Base-by-base conservation (phyloP, 2,329 filamentous ascomycete genomes). In the Talaromyces amestolkiae region DNA sequence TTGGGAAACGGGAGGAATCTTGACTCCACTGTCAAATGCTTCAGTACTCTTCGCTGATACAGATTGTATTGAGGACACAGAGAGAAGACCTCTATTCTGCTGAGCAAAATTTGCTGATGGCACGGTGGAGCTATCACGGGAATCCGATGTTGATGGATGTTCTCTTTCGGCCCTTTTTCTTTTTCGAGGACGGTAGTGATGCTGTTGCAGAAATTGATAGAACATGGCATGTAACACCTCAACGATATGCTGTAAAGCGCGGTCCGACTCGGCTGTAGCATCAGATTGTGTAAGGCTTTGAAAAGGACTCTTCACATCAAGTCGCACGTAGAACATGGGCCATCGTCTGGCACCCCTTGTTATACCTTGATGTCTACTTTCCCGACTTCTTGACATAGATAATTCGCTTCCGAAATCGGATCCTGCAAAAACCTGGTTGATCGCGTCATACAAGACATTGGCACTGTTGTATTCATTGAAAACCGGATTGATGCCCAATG, bases 291-390 rank as follows among this genome's bases (percentile, higher is more conserved):
- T 79, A 10, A 66, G 64, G 3, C 73, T 62, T 9, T 65, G 67
- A 1, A 86, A 73, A 13, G 83, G 64, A 19, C 77, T 75, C n/a
- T 81, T 76, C 11, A 84, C 71, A 2, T 82, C 78, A 41, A 97
- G 85, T 33, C 86, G 86, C n/a, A 98, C 78, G 70, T 89, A 90
- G 72, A 97, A 98, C 88, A 94, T 94, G 0, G 94, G 93, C 88
- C 92, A 95, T 60, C 87, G 85, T 72, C 97, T 92, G 10, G 93
- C 80, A 0, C 87, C 84, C 73, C 91, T 94, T 9, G 82, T 83
- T 13, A 78, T 70, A 8, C 76, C 77, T 71, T 82, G 87, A 11
- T n/a, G 13, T 35, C 37, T 43, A 85, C 69, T 65, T 87, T 68
- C 78, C 83, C 37, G 75, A 78, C 1, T 82, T 85, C 64, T 22